Evolutionary conservation across 257 asterid genomes (phyloP), one percentile per base, ranked within the genome.

Genomic region (Ilex asprella): DNA sequence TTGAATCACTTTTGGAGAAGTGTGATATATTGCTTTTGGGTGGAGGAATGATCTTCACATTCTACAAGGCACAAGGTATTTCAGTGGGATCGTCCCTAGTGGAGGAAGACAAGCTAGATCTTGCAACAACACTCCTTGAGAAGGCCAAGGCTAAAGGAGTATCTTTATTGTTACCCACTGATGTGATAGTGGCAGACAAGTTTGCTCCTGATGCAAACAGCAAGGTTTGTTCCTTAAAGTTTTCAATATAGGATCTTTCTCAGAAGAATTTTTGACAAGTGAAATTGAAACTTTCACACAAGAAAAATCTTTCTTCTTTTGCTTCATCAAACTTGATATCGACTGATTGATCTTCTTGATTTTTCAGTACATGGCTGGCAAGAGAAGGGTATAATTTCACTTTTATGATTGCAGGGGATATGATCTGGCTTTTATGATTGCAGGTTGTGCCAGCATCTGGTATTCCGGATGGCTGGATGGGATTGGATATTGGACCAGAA

Each of bases 381-480:
- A 35, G 8, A 35, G 41, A 35, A 3, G 5, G 41, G 7, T 35
- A 4, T 8, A 35, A 35, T 35, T 1, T 5, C 8, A 35, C 7
- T 8, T 50, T 8, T 16, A 39, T 52, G 55, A n/a, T 61, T 55
- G 27, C 27, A 21, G 27, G 27, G 27, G 27, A 21, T 21, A 21
- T 21, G 27, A 21, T 21, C 27, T 21, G 27, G 27, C 27, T 21
- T 21, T 21, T 21, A 21, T 21, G 27, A 21, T 52, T 70, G 32
- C 66, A 88, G 96, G 60, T 65, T 67, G 95, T 88, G 65, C 82
- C 89, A 54, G 92, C 96, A 39, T 84, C 93, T 70, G 79, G 64
- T 72, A 86, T 88, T 63, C 95, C 96, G 31, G 95, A 88, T 68
- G 96, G 89, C 39, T 88, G 96, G 95, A 82, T 84, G 93, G 96